Evolutionary conservation across 2,329 filamentous ascomycete genomes (phyloP), one percentile per base, ranked within the genome.

Genomic region (Alternaria brassicicola): DNA sequence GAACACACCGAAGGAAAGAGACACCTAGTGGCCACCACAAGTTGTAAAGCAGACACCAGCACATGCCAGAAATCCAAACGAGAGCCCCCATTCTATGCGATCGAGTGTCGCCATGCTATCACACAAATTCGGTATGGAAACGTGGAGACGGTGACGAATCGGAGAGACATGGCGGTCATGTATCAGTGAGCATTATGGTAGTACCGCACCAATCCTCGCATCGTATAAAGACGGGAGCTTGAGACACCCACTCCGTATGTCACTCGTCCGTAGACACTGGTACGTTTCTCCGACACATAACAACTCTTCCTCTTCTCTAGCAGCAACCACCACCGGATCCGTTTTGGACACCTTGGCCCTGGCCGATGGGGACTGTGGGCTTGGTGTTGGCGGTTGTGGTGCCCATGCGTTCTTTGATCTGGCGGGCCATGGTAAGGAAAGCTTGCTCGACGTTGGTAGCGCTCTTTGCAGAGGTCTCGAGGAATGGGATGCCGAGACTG

Each of bases 331-430:
- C 89, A 77, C 87, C 91, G 72, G 91, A 91, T 71, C 90, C 90
- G 73, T 88, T 91, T 79, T 96, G 91, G 69, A 99, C 94, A 73
- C 93, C 93, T 81, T 96, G 93, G 76, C 95, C 95, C 78, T 93
- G 90, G 59, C 93, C 92, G 74, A 99, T 95, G 79, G 97, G 93
- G 73, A 99, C 93, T 72, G 92, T 96, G 67, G 94, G 94, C 86
- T 98, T 99, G 84, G 94, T 96, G 88, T 98, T 98, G 84, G 93
- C 93, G 68, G 91, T 90, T 65, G 94, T 95, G 71, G 92, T 97
- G 75, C 95, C 95, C 94, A 99, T 99, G 76, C 95, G 91, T 85
- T 98, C 94, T 88, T 99, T 99, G 84, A 99, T 99, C 83, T 99
- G 95, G 80, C 95, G 90, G 73, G 95, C 95, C 95, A 99, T 99